Evolutionary conservation across 129 eudicot genomes (phyloP).

Genomic region (Kitagawia praeruptora): DNA sequence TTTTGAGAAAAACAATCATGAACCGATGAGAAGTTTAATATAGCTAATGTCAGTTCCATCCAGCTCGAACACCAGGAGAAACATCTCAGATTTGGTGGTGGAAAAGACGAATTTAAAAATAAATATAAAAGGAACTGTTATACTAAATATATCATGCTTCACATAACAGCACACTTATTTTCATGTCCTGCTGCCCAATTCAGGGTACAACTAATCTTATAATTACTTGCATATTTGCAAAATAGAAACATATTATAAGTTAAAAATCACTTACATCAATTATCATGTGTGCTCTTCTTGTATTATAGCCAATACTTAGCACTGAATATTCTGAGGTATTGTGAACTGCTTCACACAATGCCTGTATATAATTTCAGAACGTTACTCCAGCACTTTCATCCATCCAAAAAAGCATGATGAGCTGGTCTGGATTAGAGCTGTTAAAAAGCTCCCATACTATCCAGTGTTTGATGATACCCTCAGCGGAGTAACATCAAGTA

Average conservation of each 20-base stretch:
- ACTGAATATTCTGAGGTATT: conserved; percentile 28
- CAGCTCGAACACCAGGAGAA: not conserved
- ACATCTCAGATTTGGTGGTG: not conserved
- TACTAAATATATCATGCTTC: not conserved
- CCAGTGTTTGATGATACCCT: not conserved
- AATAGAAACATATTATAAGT: not conserved
- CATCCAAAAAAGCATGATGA: not conserved
- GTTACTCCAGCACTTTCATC: not conserved
- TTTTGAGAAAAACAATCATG: not conserved
- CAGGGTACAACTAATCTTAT: not conserved
- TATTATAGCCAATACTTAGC: conserved; percentile 73
- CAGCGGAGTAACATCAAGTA: not conserved
- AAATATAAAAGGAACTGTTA: not conserved
- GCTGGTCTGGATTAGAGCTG: not conserved
- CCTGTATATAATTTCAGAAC: conserved; percentile 35
- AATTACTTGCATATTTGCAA: not conserved
- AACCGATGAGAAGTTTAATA: not conserved
- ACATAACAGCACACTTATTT: not conserved
- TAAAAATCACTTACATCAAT: conserved; percentile 58
- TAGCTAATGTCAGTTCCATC: not conserved
- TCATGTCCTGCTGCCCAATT: not conserved
- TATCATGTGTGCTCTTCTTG: conserved; percentile 80
- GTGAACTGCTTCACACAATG: conserved; percentile 41
- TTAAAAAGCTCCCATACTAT: not conserved
- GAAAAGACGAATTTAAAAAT: not conserved